Base-by-base conservation (phyloP, 2,329 filamentous ascomycete species). In the Xylaria polymorpha region DNA sequence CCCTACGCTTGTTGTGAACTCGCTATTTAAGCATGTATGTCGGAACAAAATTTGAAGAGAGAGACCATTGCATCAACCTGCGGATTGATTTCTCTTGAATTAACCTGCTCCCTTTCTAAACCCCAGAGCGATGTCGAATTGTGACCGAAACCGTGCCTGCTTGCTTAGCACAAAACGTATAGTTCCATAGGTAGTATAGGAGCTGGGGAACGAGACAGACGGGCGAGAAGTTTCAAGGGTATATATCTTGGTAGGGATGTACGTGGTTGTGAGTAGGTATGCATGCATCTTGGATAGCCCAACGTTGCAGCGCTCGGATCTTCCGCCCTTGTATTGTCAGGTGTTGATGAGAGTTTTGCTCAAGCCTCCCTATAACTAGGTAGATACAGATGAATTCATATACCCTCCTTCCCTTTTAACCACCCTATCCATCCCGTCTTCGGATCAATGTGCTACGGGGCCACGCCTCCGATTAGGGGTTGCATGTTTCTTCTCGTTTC, bases 301-400 rank as follows among this genome's bases (percentile, higher is more conserved):
- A 41, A 20, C 53, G 32, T 20, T 39, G 53, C 53, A 56, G 53
- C 53, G 53, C 35, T 37, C 20, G 37, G 53, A 14, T 15, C 37
- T 29, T 18, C 20, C 55, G 53, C 35, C 53, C 25, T 41, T 15
- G 18, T 25, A 29, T 4, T 58, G 15, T 29, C 22, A 41, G 55
- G 14, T 29, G 32, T 41, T 18, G 37, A 43, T 43, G 10, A n/a
- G n/a, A 15, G 48, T 51, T 51, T 22, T 10, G 10, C 25, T 32
- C 9, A 29, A 29, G 7, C 22, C 14, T 51, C 43, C 22, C 22
- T 29, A 29, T 50, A 55, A 55, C 32, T 20, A 39, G 9, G n/a
- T 55, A 37, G 29, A 37, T 10, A n/a, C 4, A 14, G 2, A 22
- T 22, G 29, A 9, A 56, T 20, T n/a, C 20, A 56, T 39, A 39